Base-by-base conservation (phyloP, 176 grass and related monocot genomes). In the Raddia guianensis region DNA sequence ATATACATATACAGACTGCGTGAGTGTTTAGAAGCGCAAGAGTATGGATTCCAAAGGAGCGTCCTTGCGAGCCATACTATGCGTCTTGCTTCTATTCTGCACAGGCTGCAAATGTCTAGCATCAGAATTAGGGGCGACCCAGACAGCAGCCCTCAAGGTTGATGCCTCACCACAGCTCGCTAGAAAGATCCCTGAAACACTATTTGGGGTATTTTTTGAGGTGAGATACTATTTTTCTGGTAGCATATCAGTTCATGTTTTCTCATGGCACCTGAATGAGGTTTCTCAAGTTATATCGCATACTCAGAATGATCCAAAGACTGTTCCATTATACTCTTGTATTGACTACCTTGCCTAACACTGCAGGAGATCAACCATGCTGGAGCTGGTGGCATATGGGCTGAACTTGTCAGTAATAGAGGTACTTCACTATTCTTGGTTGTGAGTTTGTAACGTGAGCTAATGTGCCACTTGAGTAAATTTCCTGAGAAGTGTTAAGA, bases 151-250 rank as follows among this genome's bases (percentile, higher is more conserved):
- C 14, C 80, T 98, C 59, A 56, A 83, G 8, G 80, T 98, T 68
- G 81, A 94, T 85, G 90, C 95, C 54, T 89, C 92, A 6, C 66
- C 86, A 1, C 86, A 93, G 69, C 83, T 79, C 71, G 83, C 82
- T 45, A 49, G 42, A 33, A 78, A 89, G 60, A 94, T 93, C 59
- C 84, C 92, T 20, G 92, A 94, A 16, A 98, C 92, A 16, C 56
- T 98, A 15, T 98, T 98, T 79, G 95, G 95, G 34, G 82, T 94
- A 68, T 98, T 98, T 84, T 98, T 98, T 82, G 95, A 98, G 95
- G 95, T 98, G 69, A 79, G 87, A 37, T 1, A 12, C 44, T 47
- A 68, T 72, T 57, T n/a, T 78, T 63, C 65, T 66, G 7, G 7
- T 35, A 68, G 10, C 34, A 9, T 57, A 35, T 53, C 42, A 74